These are phyloP conservation scores for Eimeria necatrix DNA, from an alignment of 169 alveolate species.

Conservation along the genomic window DNA sequence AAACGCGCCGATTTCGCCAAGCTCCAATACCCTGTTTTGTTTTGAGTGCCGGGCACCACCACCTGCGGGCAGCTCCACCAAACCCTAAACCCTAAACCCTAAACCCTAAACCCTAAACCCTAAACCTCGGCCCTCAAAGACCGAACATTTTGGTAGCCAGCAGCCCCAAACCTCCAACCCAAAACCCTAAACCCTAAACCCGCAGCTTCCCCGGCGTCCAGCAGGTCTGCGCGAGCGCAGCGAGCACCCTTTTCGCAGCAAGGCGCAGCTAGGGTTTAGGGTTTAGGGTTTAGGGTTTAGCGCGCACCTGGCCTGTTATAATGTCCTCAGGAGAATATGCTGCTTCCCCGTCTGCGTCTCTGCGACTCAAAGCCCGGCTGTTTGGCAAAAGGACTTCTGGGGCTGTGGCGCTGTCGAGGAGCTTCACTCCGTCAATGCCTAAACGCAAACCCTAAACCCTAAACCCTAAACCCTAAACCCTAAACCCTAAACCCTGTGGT, in stretches of 20 bases:
- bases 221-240: too few relatives aligned
- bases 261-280: slow-evolving; percentile 9
- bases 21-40: slow-evolving; percentile 45
- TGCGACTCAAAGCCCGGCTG: slow-evolving; percentile 89
- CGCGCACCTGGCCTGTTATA: slow-evolving; percentile 88
- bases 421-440: slow-evolving; percentile 86
- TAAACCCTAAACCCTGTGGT: neutral
- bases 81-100: slow-evolving; percentile 77
- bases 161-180: neutral
- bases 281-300: neutral
- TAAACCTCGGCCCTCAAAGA: neutral
- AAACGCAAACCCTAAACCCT: slow-evolving; percentile 74
- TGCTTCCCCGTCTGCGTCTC: slow-evolving; percentile 91
- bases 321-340: slow-evolving; percentile 91
- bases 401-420: slow-evolving; percentile 92
- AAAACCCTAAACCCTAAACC: neutral
- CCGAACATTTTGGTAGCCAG: neutral
- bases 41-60: slow-evolving; percentile 42
- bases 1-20: slow-evolving; percentile 17
- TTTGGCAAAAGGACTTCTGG: slow-evolving; percentile 91
- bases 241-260: too few relatives aligned
- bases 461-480: slow-evolving; percentile 42
- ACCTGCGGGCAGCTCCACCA: slow-evolving; percentile 85
- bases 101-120: neutral
- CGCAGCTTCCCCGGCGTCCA: too few relatives aligned